Evolutionary conservation across 2,329 filamentous ascomycete genomes (phyloP), one percentile per base, ranked within the genome.

Genomic region (Colletotrichum higginsianum): DNA sequence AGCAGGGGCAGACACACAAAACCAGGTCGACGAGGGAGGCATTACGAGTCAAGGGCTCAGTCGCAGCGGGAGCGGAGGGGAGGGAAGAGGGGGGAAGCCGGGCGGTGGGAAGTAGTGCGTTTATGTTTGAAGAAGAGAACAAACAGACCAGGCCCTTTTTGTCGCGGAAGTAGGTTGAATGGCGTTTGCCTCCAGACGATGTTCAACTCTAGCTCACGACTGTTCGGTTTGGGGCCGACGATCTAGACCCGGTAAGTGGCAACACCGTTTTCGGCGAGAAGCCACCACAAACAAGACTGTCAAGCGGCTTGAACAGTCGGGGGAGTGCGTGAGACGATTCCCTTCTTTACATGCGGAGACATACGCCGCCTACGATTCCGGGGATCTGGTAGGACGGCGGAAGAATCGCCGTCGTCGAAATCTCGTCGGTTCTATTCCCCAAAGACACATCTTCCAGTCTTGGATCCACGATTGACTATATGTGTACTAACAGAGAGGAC

Each of bases 241-340:
- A 46, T 46, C 40, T 30, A 30, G 21, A 21, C 7, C 38, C 15
- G 40, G 9, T 46, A 9, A 46, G 23, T 46, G 56, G 56, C 56
- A 30, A 23, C 46, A 44, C 56, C 40, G 56, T 30, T 60, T 60
- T 23, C 56, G 40, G 56, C 38, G 21, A 60, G 40, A 46, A 50
- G 47, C 47, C 47, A 30, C 50, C 21, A 30, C 50, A 53, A 11
- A 15, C 7, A 35, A 9, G 30, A 35, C 30, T 8, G 30, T 11
- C 42, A 13, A 44, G 42, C 42, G 50, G 21, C 50, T 26, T 61
- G 58, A 57, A 57, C 53, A 35, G 53, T 42, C 42, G 15, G n/a
- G 35, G 35, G 21, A 42, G 12, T 16, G 42, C 15, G 16, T 16
- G 18, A 13, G 38, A 40, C 49, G 18, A 47, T 6, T 21, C 15